Conservation (phyloP, 331 rosid genomes). For the Cucumis variabilis region DNA sequence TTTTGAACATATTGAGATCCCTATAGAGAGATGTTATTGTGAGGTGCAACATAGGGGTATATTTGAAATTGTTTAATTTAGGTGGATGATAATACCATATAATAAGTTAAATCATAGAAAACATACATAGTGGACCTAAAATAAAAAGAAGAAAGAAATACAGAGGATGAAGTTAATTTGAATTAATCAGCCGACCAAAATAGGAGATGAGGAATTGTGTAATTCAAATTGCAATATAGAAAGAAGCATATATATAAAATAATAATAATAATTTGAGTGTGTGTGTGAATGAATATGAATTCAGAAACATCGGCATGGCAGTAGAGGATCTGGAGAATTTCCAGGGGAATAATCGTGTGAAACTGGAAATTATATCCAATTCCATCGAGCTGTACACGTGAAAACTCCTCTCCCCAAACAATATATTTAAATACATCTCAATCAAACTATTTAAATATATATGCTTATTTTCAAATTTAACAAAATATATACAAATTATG, state of each 20-base stretch:
- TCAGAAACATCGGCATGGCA: neutral
- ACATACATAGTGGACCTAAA: neutral
- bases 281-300: neutral
- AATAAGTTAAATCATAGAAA: neutral
- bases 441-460: no score
- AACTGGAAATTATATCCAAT: constrained; percentile 19
- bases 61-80: neutral
- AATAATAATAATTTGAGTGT: no score
- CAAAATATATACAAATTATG: no score
- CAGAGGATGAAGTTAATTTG: neutral
- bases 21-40: no score
- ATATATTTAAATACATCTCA: neutral
- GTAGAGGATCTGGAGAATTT: neutral
- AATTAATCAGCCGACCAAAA: neutral
- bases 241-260: neutral
- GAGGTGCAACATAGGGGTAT: neutral
- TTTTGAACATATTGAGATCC: no score
- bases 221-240: neutral
- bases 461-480: no score
- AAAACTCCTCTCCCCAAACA: constrained; percentile 30
- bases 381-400: constrained; percentile 68
- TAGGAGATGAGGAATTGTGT: neutral
- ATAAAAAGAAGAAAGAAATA: neutral
- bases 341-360: constrained; percentile 27
- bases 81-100: neutral